Conservation (phyloP, 495 filamentous ascomycete species). For the Emericellopsis terricola region DNA sequence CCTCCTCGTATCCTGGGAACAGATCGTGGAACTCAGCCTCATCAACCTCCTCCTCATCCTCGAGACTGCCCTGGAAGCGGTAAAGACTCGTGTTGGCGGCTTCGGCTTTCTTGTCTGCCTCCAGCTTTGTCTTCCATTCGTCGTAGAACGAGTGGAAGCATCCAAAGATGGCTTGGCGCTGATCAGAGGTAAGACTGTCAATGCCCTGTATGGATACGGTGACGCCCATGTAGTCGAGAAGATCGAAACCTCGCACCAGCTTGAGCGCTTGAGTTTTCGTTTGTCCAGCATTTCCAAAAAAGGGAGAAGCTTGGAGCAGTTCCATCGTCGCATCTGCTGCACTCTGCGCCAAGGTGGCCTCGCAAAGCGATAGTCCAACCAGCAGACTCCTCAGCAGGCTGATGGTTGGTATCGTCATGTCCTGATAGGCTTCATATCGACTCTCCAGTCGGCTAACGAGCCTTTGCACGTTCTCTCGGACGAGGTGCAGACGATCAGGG, state of each 20-base stretch:
- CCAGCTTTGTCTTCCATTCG: slow-evolving; percentile 58
- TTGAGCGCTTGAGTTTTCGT: slow-evolving; percentile 6
- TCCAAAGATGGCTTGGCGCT: slow-evolving; percentile 21
- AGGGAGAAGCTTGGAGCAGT: slow-evolving; percentile 34
- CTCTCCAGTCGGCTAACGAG: slow-evolving; percentile 45
- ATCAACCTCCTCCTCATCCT: slow-evolving; percentile 58
- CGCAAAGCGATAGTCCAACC: slow-evolving; percentile 49
- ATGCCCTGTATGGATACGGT: slow-evolving; percentile 23
- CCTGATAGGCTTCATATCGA: slow-evolving; percentile 60
- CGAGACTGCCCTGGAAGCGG: slow-evolving; percentile 55
- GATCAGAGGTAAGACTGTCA: slow-evolving; percentile 12
- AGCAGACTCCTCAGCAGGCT: slow-evolving; percentile 70
- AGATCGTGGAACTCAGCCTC: slow-evolving; percentile 58
- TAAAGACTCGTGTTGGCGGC: slow-evolving; percentile 59
- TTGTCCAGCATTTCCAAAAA: slow-evolving; percentile 33
- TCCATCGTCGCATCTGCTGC: not conserved
- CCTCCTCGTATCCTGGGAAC: slow-evolving; percentile 60
- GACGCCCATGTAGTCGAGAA: slow-evolving; percentile 20
- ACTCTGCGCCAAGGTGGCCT: slow-evolving; percentile 11
- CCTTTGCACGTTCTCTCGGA: slow-evolving; percentile 54
- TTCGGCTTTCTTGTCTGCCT: slow-evolving; percentile 52
- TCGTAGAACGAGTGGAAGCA: slow-evolving; percentile 54
- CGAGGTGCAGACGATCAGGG: slow-evolving; percentile 25
- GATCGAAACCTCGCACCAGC: slow-evolving; percentile 27
- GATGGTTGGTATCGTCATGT: slow-evolving; percentile 60